Percentiles rank a stretch among this genome's conserved stretches.
These are phyloP conservation scores for Meripilus lineatus DNA, from an alignment of 1,284 basidiomycete species.

Conservation along the genomic window DNA sequence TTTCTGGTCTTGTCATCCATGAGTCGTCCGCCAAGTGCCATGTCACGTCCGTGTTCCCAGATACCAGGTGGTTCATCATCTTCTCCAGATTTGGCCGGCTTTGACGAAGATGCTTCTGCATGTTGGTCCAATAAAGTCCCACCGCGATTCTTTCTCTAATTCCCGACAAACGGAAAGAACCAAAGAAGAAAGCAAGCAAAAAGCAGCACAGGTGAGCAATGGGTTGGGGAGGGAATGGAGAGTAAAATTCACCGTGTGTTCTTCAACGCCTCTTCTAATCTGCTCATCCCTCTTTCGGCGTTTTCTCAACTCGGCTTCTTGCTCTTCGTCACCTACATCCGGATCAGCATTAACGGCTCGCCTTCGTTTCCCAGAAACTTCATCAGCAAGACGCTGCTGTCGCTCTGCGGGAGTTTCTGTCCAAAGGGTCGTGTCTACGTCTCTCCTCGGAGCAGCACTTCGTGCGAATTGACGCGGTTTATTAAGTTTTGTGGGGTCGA, in stretches of 20 bases:
- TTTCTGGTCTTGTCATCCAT: slow-evolving; percentile 81
- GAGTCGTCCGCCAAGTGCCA: slow-evolving; percentile 77
- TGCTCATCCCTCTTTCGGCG: slow-evolving; percentile 60
- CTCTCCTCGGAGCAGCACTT: slow-evolving; percentile 41
- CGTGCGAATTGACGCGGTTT: slow-evolving; percentile 77
- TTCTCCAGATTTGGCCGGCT: slow-evolving; percentile 22
- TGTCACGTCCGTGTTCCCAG: slow-evolving; percentile 87
- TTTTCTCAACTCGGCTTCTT: slow-evolving; percentile 43
- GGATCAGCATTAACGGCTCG: slow-evolving; percentile 53
- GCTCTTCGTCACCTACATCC: slow-evolving; percentile 32
- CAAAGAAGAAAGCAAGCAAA: background rate
- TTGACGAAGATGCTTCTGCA: slow-evolving; percentile 27
- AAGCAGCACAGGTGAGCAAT: background rate
- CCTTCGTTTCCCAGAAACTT: slow-evolving; percentile 79
- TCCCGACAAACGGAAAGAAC: too few species aligned
- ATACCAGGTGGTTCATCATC: slow-evolving; percentile 54
- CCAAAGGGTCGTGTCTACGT: slow-evolving; percentile 69
- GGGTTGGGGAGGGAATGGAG: background rate
- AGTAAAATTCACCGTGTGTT: slow-evolving; percentile 64
- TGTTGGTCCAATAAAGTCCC: slow-evolving; percentile 71
- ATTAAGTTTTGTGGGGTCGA: slow-evolving; percentile 65
- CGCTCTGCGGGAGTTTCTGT: slow-evolving; percentile 90
- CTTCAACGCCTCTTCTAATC: slow-evolving; percentile 66
- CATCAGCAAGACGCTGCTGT: slow-evolving; percentile 80
- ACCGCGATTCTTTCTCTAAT: slow-evolving; percentile 65